These are phyloP conservation scores for Scheffersomyces titani DNA, from an alignment of 1,139 yeast genomes.

Conservation along the genomic window DNA sequence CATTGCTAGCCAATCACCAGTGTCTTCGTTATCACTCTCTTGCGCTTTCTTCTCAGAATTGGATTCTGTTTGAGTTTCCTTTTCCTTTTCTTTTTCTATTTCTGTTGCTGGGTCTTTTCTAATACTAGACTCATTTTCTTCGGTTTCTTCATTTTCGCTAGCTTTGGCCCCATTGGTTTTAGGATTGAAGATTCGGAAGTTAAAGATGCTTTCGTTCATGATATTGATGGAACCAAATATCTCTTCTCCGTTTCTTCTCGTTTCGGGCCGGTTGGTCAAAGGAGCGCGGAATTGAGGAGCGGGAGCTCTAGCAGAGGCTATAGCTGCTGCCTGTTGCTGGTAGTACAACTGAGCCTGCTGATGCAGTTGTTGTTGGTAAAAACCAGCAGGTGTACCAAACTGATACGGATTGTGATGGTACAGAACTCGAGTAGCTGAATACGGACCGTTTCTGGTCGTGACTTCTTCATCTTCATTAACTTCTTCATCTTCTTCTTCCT, in stretches of 20 bases:
- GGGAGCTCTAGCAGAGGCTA: neutral
- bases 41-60: neutral
- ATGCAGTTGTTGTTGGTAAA: slow-evolving; percentile 2
- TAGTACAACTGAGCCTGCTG: slow-evolving; percentile 1
- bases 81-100: slow-evolving; percentile 4
- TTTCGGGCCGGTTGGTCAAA: neutral
- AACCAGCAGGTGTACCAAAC: neutral
- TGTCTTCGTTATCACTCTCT: neutral
- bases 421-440: neutral
- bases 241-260: slow-evolving; percentile 24
- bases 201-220: slow-evolving; percentile 46
- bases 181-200: slow-evolving; percentile 38
- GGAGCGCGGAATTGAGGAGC: neutral
- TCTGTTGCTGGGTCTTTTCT: neutral
- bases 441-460: neutral
- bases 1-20: slow-evolving; percentile 18
- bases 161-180: slow-evolving; percentile 12
- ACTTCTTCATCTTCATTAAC: slow-evolving; percentile 1
- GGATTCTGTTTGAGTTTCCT: neutral
- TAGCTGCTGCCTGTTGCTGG: neutral
- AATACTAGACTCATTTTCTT: slow-evolving; percentile 3
- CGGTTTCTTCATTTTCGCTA: slow-evolving; percentile 9
- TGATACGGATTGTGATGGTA: neutral
- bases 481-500: slow-evolving; percentile 7
- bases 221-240: slow-evolving; percentile 45